Conservation (phyloP, 306 rosid genomes). For the Malus sylvestris region DNA sequence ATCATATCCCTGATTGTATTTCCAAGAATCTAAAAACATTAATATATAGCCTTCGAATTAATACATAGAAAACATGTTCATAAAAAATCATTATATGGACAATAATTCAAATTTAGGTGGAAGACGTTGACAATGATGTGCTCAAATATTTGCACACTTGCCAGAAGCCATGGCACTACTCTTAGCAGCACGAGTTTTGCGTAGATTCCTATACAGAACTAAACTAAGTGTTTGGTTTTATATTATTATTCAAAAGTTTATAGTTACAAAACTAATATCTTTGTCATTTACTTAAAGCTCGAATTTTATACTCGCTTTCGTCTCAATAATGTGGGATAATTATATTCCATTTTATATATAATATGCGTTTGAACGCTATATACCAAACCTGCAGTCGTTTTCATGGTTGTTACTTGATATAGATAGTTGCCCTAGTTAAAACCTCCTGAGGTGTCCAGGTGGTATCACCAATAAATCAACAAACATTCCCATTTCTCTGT, state of each 20-base stretch:
- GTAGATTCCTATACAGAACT: background rate
- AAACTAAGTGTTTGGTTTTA: background rate
- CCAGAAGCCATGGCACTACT: background rate
- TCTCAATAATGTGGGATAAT: constrained; percentile 3
- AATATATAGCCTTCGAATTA: background rate
- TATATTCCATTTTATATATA: background rate
- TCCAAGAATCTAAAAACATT: background rate
- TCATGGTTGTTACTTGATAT: background rate
- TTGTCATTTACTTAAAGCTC: background rate
- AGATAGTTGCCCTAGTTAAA: background rate
- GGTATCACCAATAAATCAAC: background rate
- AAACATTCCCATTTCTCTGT: background rate
- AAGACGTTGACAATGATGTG: background rate
- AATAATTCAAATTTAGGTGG: background rate
- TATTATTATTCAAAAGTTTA: background rate
- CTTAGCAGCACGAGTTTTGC: background rate
- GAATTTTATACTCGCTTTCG: background rate
- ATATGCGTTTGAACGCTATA: background rate
- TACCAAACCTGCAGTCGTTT: background rate
- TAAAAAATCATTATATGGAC: background rate
- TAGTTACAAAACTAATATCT: background rate
- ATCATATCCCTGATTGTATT: background rate
- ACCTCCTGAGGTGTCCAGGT: too few species aligned
- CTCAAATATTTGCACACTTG: background rate
- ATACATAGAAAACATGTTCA: background rate